Percentiles rank a stretch among this genome's conserved stretches.
These are phyloP conservation scores for Aspergillus sp. DNA, from an alignment of 2,329 filamentous ascomycete species.

Conservation along the genomic window DNA sequence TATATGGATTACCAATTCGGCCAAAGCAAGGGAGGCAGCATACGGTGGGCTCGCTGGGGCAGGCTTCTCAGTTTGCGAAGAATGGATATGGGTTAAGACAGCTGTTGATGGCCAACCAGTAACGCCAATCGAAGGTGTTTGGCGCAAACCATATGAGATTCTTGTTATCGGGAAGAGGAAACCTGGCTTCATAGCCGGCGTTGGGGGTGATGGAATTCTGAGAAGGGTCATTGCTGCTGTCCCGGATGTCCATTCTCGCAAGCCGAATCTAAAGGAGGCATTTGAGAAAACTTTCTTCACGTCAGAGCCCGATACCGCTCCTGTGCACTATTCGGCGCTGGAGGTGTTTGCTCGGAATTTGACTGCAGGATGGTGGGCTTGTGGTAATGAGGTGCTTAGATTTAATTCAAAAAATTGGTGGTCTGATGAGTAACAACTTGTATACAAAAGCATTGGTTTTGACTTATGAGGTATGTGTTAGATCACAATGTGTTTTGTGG, in stretches of 20 bases:
- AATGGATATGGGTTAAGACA: constrained; percentile 66
- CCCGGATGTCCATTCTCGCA: constrained; percentile 65
- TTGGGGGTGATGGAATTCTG: constrained; percentile 25
- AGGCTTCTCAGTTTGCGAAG: constrained; percentile 54
- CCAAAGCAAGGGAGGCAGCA: constrained; percentile 49
- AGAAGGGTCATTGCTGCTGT: constrained; percentile 58
- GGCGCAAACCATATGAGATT: constrained; percentile 64
- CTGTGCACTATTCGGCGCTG: constrained; percentile 48
- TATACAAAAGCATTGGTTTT: neutral
- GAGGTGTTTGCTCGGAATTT: constrained; percentile 63
- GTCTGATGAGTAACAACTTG: constrained; percentile 26
- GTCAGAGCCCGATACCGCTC: neutral
- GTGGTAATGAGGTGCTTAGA: constrained; percentile 63
- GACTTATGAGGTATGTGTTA: neutral
- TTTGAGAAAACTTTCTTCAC: constrained; percentile 50
- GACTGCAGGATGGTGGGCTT: constrained; percentile 61
- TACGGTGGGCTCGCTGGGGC: constrained; percentile 44
- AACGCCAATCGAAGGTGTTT: constrained; percentile 51
- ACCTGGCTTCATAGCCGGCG: neutral
- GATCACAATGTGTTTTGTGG: neutral
- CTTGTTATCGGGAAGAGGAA: constrained; percentile 48
- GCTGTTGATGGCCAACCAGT: constrained; percentile 55
- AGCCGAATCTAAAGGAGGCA: constrained; percentile 59
- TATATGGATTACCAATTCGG: constrained; percentile 64
- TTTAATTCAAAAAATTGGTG: constrained; percentile 59